Evolutionary conservation across 2,329 filamentous ascomycete species (phyloP), one percentile per base, ranked within the genome.

Genomic region (Ceratocystis smalleyi): DNA sequence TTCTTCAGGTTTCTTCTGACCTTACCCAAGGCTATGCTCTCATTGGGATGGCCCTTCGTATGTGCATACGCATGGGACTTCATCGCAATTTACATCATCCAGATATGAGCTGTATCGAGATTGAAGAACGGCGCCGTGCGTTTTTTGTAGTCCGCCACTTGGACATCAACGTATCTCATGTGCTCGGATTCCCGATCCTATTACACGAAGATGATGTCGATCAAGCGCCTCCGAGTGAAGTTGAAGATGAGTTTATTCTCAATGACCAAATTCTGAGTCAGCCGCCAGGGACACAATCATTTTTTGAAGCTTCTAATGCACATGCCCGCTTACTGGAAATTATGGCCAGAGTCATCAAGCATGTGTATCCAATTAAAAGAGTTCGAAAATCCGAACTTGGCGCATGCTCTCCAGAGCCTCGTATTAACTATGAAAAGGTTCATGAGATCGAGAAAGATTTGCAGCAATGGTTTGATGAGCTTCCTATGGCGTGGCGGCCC

Each of bases 1-100:
- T 91, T 71, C 78, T 92, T 0, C 89, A 94, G 70, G 84, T 86
- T 1, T 88, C 89, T 1, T 87, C 88, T 8, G 89, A 89, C 71
- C 76, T 92, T 35, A 88, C 85, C 71, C 87, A 84, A 8, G 92
- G 88, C 71, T 92, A 92, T 73, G 83, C 87, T 0, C 91, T 89
- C 69, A 81, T 92, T 59, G 88, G 88, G 5, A 87, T 92, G 69
- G 88, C 87, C 1, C 76, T 91, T 60, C 82, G 88, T 61, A 86
- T 87, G 5, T 84, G 87, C n/a, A 74, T 92, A 43, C 83, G 88
- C 32, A 85, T 92, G 75, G 89, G 89, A 6, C 77, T 92, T 30
- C 89, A 94, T 72, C 85, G 89, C 62, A 83, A 87, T 66, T 75
- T 92, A 5, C 77, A 84, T 12, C 83, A 86, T 59, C 79, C 82